phyloP scores from a whole-genome alignment of 164 flowering plant genomes.

The Platanus orientalis region DNA sequence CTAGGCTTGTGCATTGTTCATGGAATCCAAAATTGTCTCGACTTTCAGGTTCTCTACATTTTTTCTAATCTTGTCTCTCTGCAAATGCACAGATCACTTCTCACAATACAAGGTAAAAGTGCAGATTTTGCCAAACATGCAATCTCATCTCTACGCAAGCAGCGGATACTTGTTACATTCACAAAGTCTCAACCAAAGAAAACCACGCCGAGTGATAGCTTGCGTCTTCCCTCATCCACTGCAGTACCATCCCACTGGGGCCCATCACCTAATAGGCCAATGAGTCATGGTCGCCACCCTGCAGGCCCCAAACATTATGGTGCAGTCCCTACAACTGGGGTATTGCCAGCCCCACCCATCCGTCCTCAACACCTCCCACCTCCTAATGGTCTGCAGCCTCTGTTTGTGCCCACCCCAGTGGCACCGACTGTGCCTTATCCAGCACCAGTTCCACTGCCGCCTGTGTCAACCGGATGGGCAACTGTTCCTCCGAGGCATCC shows the following conservation, averaged over 20 bases:
- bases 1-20: too few species aligned
- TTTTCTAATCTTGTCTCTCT: neutral
- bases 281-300: conserved; percentile 46
- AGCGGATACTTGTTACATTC: conserved; percentile 68
- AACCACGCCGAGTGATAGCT: conserved; percentile 25
- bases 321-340: conserved; percentile 47
- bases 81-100: conserved; percentile 53
- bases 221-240: conserved; percentile 25
- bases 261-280: conserved; percentile 44
- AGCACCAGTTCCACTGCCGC: conserved; percentile 52
- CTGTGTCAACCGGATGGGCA: conserved; percentile 58
- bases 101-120: conserved; percentile 72
- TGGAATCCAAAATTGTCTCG: too few species aligned
- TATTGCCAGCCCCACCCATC: conserved; percentile 48
- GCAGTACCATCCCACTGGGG: conserved; percentile 48
- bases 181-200: conserved; percentile 60
- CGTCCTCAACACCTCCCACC: conserved; percentile 43
- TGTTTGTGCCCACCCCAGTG: conserved; percentile 52
- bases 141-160: conserved; percentile 57
- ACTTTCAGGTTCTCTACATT: too few species aligned
- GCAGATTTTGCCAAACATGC: conserved; percentile 75
- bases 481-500: conserved; percentile 53
- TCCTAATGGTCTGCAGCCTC: conserved; percentile 54
- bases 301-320: conserved; percentile 48
- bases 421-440: conserved; percentile 54